phyloP scores from a whole-genome alignment of 2,329 filamentous ascomycete species.

The Exophiala bonariae region DNA sequence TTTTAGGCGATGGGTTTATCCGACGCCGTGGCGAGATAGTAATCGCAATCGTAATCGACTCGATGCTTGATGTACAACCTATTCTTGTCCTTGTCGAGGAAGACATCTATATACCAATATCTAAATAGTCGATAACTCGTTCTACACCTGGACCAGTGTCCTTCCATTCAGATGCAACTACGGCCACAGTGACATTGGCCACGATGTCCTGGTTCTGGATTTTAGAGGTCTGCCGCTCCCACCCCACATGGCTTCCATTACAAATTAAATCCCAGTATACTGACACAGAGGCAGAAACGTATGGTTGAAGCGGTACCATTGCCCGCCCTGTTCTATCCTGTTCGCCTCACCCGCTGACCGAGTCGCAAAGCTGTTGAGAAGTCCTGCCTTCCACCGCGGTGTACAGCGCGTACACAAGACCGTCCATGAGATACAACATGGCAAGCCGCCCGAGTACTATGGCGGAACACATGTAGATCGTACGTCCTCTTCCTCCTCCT shows the following conservation, averaged over 20 bases:
- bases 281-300: constrained; percentile 21
- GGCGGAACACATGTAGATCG: constrained; percentile 43
- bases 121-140: too few relatives aligned
- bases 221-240: constrained; percentile 22
- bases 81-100: too few relatives aligned
- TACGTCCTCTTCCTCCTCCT: constrained; percentile 17
- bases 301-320: constrained; percentile 15
- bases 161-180: too few relatives aligned
- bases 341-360: constrained; percentile 4
- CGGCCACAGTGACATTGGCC: background rate
- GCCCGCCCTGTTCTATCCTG: constrained; percentile 6
- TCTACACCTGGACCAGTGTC: too few relatives aligned
- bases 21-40: too few relatives aligned
- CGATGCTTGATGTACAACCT: too few relatives aligned
- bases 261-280: background rate
- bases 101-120: too few relatives aligned
- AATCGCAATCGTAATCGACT: too few relatives aligned
- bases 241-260: background rate
- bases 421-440: constrained; percentile 42
- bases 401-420: constrained; percentile 44
- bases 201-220: constrained; percentile 25
- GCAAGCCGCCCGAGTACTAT: constrained; percentile 43
- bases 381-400: constrained; percentile 44
- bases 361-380: constrained; percentile 36
- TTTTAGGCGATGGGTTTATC: too few relatives aligned